Evolutionary conservation across 2,329 filamentous ascomycete species (phyloP), one percentile per base, ranked within the genome.

Genomic region (Paracamarosporium sp.): DNA sequence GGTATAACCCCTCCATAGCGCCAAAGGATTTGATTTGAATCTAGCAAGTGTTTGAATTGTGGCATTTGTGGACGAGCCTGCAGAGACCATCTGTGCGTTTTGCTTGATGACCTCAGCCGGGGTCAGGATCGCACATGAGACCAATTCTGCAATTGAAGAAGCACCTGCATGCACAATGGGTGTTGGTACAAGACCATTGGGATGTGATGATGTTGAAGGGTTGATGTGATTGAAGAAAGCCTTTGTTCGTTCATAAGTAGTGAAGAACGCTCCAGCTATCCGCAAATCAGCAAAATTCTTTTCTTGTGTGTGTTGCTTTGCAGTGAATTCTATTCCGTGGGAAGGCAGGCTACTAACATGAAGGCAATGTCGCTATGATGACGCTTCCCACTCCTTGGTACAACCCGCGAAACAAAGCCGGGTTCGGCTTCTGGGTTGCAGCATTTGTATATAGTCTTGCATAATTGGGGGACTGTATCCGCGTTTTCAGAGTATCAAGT

Each of bases 51-150:
- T 87, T 71, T 86, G 76, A 5, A 88, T 43, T 75, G 84, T 86
- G 0, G 85, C 82, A 53, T 81, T 81, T 46, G 73, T 76, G 11
- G 71, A 57, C 13, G 71, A 69, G 12, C 22, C 43, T 2, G 63
- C 55, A 43, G 82, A 56, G 0, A 95, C 81, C 85, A 97, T 93
- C 76, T 97, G 93, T 0, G 93, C 92, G 76, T 97, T 97, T 73
- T 96, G 93, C 79, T 97, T 97, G 62, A 97, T 86, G 7, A 96
- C 91, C 74, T 97, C 93, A 13, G 92, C 92, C 0, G 93, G 93
- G 0, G 93, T 94, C 33, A 97, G 85, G 59, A 97, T 91, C 20
- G 92, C 83, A 72, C 93, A 97, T 5, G 92, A 93, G 3, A 92
- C 90, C 65, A 93, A 85, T 77, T 97, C 93, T 1, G 90, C 93